Percentiles rank a stretch among this genome's conserved stretches.
These are phyloP conservation scores for Neocucurbitaria cava DNA, from an alignment of 2,329 filamentous ascomycete species.

Conservation along the genomic window DNA sequence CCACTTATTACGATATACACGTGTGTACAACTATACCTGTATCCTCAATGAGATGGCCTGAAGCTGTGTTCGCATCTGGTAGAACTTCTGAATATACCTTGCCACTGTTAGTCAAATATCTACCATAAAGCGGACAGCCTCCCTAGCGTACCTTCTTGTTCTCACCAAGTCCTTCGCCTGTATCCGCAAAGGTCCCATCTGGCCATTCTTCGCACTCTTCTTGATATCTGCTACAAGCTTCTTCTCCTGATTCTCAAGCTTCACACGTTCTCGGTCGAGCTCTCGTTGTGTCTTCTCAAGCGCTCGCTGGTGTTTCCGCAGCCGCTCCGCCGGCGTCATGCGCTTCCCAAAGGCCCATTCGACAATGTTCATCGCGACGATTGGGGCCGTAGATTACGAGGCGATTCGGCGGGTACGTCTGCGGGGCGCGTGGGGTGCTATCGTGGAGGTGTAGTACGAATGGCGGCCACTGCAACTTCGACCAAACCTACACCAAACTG, in stretches of 20 bases:
- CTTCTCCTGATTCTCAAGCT: constrained; percentile 98
- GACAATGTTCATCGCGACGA: constrained; percentile 71
- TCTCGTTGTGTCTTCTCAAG: constrained; percentile 98
- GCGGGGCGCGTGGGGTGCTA: neutral
- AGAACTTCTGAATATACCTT: constrained; percentile 97
- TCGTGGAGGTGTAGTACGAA: neutral
- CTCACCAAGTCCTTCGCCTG: constrained; percentile 96
- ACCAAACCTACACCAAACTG: neutral
- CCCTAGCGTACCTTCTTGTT: constrained; percentile 70
- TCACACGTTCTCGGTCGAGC: constrained; percentile 90
- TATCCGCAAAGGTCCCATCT: constrained; percentile 98
- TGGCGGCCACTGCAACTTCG: neutral
- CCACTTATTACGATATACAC: neutral
- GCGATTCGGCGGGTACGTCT: neutral
- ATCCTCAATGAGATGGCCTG: constrained; percentile 95
- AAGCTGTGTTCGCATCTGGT: constrained; percentile 94
- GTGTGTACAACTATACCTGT: constrained; percentile 69
- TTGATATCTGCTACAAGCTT: constrained; percentile 95
- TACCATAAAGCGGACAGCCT: neutral
- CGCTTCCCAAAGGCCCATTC: constrained; percentile 99
- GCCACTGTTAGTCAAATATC: constrained; percentile 10
- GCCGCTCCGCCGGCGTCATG: constrained; percentile 92
- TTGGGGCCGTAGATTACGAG: constrained; percentile 1
- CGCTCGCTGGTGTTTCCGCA: constrained; percentile 93
- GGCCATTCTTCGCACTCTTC: constrained; percentile 96